Percentiles rank a stretch among this genome's conserved stretches.
These are phyloP conservation scores for Diversispora eburnea DNA, from an alignment of 192 early-diverging fungal species.

Conservation along the genomic window DNA sequence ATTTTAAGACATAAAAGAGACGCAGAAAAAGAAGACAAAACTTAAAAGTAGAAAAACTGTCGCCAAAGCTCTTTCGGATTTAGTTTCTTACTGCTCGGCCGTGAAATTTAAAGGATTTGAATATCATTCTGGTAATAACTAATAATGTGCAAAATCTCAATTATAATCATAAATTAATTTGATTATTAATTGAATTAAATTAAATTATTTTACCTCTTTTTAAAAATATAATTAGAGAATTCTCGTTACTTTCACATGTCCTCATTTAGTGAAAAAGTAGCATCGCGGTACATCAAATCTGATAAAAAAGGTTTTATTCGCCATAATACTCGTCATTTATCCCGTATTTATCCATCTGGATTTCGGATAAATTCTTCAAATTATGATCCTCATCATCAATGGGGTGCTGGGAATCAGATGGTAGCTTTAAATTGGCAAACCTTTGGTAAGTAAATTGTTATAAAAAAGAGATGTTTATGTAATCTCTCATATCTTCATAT, in stretches of 20 bases:
- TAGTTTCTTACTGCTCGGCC: constrained; percentile 62
- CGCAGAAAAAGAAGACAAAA: constrained; percentile 25
- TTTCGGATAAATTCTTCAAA: constrained; percentile 79
- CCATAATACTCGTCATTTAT: constrained; percentile 58
- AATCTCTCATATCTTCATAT: no score
- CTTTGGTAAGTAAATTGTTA: constrained; percentile 45
- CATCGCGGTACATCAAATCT: constrained; percentile 51
- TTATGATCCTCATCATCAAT: constrained; percentile 79
- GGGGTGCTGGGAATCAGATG: constrained; percentile 78
- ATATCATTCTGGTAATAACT: constrained; percentile 47
- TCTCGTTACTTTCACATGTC: constrained; percentile 47
- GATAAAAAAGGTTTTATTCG: constrained; percentile 50
- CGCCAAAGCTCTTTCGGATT: constrained; percentile 53
- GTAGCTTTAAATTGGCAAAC: constrained; percentile 91
- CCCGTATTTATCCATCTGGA: constrained; percentile 78
- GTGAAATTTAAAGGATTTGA: constrained; percentile 57
- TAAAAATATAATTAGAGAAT: not conserved
- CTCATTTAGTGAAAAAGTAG: constrained; percentile 71
- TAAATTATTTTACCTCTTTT: not conserved
- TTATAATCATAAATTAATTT: not conserved
- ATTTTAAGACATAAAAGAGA: constrained; percentile 31
- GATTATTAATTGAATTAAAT: not conserved
- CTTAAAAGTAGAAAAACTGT: constrained; percentile 42
- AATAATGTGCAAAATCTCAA: not conserved
- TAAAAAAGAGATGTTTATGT: no score